Conservation (phyloP, 352 stramenopile genomes). For the Pythium grandisporangium region DNA sequence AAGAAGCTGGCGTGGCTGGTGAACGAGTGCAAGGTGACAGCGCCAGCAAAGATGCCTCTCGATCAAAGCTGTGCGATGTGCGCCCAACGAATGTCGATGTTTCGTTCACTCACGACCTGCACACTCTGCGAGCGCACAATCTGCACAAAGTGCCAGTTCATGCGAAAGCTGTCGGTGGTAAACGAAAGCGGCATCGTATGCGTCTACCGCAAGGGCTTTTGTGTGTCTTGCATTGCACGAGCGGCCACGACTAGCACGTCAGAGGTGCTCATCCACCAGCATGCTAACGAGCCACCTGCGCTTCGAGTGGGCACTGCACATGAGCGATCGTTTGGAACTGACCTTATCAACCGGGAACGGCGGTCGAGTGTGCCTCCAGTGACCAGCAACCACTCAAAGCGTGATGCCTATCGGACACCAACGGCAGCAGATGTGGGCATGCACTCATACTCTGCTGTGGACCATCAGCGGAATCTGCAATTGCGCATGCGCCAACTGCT, state of each 20-base stretch:
- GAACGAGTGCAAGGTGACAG: constrained; percentile 1
- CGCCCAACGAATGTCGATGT: constrained; percentile 9
- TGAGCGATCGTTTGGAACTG: no score
- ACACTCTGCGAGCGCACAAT: constrained; percentile 13
- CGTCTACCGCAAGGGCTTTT: constrained; percentile 14
- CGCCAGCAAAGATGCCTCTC: neutral
- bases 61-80: constrained; percentile 8
- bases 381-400: no score
- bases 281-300: no score
- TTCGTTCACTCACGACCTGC: constrained; percentile 16
- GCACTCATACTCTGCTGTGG: no score
- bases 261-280: constrained; percentile 15
- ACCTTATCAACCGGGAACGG: no score
- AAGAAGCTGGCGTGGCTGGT: constrained; percentile 22
- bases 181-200: constrained; percentile 4
- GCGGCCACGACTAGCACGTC: constrained; percentile 10
- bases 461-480: no score
- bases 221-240: constrained; percentile 17
- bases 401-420: no score
- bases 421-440: no score
- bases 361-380: no score
- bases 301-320: no score
- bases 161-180: constrained; percentile 16
- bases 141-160: constrained; percentile 17
- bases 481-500: no score